phyloP scores from a whole-genome alignment of 2,329 filamentous ascomycete species.

The Clonostachys sp. region DNA sequence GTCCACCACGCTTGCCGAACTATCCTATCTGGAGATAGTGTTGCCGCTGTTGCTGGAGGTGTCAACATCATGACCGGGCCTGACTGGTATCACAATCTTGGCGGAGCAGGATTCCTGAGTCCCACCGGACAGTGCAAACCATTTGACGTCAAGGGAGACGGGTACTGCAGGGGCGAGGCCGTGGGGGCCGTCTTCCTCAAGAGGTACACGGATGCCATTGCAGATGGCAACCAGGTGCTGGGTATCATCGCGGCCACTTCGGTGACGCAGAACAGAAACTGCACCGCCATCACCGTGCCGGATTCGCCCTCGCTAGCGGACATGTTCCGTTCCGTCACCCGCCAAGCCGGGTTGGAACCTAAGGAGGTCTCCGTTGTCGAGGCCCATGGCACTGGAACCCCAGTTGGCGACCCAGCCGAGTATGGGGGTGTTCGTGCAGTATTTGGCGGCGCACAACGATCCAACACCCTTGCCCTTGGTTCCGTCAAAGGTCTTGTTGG shows the following conservation, averaged over 20 bases:
- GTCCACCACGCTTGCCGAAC: conserved; percentile 16
- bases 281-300: conserved; percentile 42
- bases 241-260: conserved; percentile 20
- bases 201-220: conserved; percentile 48
- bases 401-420: conserved; percentile 16
- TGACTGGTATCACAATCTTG: conserved; percentile 5
- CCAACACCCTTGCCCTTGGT: conserved; percentile 4
- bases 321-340: not conserved
- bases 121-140: conserved; percentile 3
- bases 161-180: conserved; percentile 62
- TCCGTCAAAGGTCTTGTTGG: conserved; percentile 17
- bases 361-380: conserved; percentile 29
- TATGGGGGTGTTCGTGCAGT: conserved; percentile 28
- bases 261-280: conserved; percentile 27
- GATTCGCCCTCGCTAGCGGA: conserved; percentile 14
- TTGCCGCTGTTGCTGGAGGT: conserved; percentile 37
- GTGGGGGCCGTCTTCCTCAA: conserved; percentile 55
- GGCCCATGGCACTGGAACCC: conserved; percentile 33
- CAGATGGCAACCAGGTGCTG: conserved; percentile 41
- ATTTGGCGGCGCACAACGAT: conserved; percentile 12
- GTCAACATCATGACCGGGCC: conserved; percentile 17
- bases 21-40: conserved; percentile 36
- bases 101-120: conserved; percentile 2
- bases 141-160: conserved; percentile 34
- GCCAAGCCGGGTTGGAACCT: conserved; percentile 5